phyloP scores from a whole-genome alignment of 768 basidiomycete species.

The Glaciozyma martinii region DNA sequence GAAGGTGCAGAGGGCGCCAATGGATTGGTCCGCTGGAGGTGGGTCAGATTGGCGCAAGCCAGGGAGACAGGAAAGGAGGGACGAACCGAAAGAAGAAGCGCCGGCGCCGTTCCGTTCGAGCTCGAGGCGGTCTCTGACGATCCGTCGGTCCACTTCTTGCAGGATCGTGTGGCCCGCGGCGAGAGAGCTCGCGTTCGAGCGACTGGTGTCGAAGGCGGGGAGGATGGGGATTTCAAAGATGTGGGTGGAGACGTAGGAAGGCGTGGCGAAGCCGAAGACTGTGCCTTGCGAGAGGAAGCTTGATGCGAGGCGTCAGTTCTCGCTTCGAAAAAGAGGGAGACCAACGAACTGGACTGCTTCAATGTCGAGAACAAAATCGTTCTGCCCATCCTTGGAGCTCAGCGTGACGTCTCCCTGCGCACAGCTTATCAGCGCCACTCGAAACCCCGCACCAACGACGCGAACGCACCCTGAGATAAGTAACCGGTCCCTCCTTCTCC shows the following conservation, averaged over 20 bases:
- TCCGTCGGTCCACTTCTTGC: constrained; percentile 16
- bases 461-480: constrained; percentile 13
- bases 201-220: constrained; percentile 3
- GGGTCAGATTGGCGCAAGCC: not conserved
- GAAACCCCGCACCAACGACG: too few relatives aligned
- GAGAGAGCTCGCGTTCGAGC: not conserved
- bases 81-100: too few relatives aligned
- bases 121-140: constrained; percentile 1
- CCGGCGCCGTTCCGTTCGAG: not conserved
- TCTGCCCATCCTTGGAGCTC: not conserved
- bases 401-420: not conserved
- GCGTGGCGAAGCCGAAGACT: constrained; percentile 29
- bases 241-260: constrained; percentile 8
- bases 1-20: constrained; percentile 26
- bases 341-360: constrained; percentile 33
- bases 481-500: constrained; percentile 21
- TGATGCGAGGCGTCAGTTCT: not conserved
- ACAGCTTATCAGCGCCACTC: not conserved
- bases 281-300: constrained; percentile 30
- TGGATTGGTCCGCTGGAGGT: not conserved
- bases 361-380: constrained; percentile 23
- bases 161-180: constrained; percentile 2
- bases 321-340: too few relatives aligned
- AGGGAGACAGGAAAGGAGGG: not conserved
- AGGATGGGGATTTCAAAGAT: not conserved